These are phyloP conservation scores for Fomitopsis schrenkii DNA, from an alignment of 1,284 basidiomycete genomes.

Conservation along the genomic window DNA sequence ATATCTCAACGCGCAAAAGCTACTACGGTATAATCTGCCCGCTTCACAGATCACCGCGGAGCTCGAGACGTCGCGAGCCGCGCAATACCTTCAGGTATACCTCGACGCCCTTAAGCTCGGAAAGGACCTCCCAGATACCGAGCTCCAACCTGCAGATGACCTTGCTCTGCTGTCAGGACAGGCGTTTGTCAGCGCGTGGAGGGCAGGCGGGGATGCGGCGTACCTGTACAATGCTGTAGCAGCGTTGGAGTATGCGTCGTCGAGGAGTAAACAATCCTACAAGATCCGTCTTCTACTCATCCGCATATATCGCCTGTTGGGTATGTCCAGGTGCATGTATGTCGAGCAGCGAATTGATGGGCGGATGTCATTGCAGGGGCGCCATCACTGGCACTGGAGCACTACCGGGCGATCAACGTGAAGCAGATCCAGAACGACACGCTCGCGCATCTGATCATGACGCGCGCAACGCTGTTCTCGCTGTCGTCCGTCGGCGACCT, in stretches of 20 bases:
- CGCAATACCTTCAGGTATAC: conserved; percentile 57
- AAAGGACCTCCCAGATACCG: conserved; percentile 61
- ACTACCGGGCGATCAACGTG: conserved; percentile 70
- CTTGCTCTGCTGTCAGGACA: conserved; percentile 73
- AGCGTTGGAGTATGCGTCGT: conserved; percentile 68
- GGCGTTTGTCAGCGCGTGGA: conserved; percentile 64
- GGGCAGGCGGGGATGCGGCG: conserved; percentile 45
- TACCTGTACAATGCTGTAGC: conserved; percentile 60
- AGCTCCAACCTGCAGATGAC: conserved; percentile 87
- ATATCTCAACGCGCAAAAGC: conserved; percentile 69
- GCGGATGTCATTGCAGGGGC: conserved; percentile 43
- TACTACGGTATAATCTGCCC: conserved; percentile 57
- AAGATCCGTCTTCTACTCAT: conserved; percentile 71
- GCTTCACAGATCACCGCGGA: conserved; percentile 47
- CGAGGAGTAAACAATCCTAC: conserved; percentile 75
- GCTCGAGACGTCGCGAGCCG: conserved; percentile 48
- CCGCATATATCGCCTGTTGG: conserved; percentile 75
- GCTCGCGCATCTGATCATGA: conserved; percentile 74
- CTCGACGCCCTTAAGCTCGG: conserved; percentile 64
- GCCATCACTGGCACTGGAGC: conserved; percentile 64
- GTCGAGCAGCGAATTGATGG: background rate
- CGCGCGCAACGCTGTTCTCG: conserved; percentile 78
- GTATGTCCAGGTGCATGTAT: conserved; percentile 34
- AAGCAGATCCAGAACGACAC: conserved; percentile 87
- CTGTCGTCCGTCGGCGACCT: conserved; percentile 67